These are phyloP conservation scores for Monosporascus sp. DNA, from an alignment of 2,329 filamentous ascomycete species.

Conservation along the genomic window DNA sequence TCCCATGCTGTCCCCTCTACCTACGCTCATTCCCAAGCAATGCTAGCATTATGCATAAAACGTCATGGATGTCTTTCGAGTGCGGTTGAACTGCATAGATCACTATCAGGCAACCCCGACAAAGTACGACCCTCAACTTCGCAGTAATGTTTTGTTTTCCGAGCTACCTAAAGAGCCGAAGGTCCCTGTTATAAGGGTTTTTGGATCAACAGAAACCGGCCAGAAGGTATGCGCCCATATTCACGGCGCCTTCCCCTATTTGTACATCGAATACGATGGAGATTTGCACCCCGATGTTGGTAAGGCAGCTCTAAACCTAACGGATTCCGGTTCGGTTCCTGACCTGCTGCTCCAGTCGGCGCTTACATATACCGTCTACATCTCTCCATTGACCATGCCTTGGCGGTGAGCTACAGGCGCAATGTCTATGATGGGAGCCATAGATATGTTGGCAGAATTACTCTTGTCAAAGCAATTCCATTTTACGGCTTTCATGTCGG, in stretches of 20 bases:
- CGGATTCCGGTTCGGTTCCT: slow-evolving; percentile 1
- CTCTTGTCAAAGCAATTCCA: slow-evolving; percentile 84
- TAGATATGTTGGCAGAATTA: slow-evolving; percentile 82
- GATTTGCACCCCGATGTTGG: slow-evolving; percentile 61
- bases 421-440: slow-evolving; percentile 64
- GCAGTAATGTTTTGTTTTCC: slow-evolving; percentile 55
- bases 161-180: slow-evolving; percentile 60
- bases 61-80: slow-evolving; percentile 68
- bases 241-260: slow-evolving; percentile 90
- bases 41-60: background rate
- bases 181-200: slow-evolving; percentile 83
- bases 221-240: slow-evolving; percentile 96
- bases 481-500: slow-evolving; percentile 97
- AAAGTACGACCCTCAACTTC: slow-evolving; percentile 73
- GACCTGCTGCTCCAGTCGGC: slow-evolving; percentile 48
- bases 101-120: slow-evolving; percentile 82
- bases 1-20: background rate
- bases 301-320: slow-evolving; percentile 34
- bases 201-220: slow-evolving; percentile 88
- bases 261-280: slow-evolving; percentile 84
- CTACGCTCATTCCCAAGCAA: background rate
- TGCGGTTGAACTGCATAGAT: slow-evolving; percentile 93
- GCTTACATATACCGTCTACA: slow-evolving; percentile 74
- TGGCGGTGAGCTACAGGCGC: slow-evolving; percentile 78
- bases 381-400: slow-evolving; percentile 82